phyloP scores from a whole-genome alignment of 2,329 filamentous ascomycete genomes.

The Fusarium sp. region DNA sequence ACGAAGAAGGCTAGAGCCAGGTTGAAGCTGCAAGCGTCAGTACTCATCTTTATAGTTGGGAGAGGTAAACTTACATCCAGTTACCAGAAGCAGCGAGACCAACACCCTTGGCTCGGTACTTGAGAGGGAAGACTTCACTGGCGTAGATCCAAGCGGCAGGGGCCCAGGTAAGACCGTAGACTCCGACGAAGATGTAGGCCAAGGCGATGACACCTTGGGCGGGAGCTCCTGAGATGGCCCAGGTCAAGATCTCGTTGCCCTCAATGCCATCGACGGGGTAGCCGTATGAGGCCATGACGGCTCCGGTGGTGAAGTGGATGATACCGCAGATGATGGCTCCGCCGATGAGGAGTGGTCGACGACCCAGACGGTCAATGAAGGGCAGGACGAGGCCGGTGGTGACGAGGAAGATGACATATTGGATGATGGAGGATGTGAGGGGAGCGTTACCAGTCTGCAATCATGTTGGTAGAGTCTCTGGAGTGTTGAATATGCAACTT shows the following conservation, averaged over 20 bases:
- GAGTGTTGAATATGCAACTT: background rate
- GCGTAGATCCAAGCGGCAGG: conserved; percentile 67
- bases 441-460: conserved; percentile 48
- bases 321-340: conserved; percentile 59
- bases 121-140: conserved; percentile 64
- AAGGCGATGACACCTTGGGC: conserved; percentile 63
- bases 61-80: conserved; percentile 50
- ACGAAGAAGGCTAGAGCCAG: conserved; percentile 55
- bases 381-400: conserved; percentile 62
- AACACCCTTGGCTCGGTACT: conserved; percentile 64
- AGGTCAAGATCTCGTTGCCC: conserved; percentile 58
- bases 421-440: conserved; percentile 63
- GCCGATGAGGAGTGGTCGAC: conserved; percentile 58
- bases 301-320: conserved; percentile 61
- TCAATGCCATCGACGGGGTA: conserved; percentile 56
- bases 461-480: background rate
- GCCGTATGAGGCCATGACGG: conserved; percentile 61
- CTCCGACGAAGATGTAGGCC: conserved; percentile 59
- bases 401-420: conserved; percentile 66
- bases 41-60: accelerated
- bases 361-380: conserved; percentile 61
- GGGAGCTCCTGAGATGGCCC: conserved; percentile 56
- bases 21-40: conserved; percentile 49
- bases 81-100: conserved; percentile 61
- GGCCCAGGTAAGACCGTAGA: conserved; percentile 57